Evolutionary conservation across 2,329 filamentous ascomycete species (phyloP).

Genomic region (Orbilia oligospora): DNA sequence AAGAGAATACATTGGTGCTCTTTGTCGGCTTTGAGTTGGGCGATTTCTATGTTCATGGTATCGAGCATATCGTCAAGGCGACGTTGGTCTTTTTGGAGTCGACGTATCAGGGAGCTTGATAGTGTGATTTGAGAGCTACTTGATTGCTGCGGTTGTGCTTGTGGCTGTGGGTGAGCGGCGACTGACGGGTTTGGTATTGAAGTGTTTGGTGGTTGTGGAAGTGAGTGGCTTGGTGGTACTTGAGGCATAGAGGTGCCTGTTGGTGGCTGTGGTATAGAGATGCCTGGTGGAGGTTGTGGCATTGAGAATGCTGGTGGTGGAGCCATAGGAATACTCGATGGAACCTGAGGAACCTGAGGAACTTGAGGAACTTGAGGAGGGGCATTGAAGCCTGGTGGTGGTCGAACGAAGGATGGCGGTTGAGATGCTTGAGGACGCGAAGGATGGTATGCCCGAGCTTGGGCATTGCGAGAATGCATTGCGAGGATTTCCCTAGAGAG

Average conservation of each 20-base stretch:
- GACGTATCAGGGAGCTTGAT: background rate
- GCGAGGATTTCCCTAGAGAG: background rate
- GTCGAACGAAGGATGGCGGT: background rate
- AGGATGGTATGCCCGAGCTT: background rate
- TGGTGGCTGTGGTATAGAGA: background rate
- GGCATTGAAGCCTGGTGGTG: background rate
- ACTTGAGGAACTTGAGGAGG: background rate
- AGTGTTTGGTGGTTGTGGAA: background rate
- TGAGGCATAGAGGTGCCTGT: background rate
- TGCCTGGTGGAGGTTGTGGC: background rate
- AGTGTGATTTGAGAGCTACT: background rate
- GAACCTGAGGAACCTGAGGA: background rate
- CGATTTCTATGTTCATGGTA: background rate
- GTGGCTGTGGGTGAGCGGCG: too few species aligned
- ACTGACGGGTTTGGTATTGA: background rate
- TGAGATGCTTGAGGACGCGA: background rate
- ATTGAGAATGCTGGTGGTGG: background rate
- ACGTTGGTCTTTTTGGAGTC: background rate
- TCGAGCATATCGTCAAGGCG: background rate
- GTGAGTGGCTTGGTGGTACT: background rate
- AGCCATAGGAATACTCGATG: background rate
- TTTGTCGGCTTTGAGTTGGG: background rate
- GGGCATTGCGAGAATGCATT: background rate
- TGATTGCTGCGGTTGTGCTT: too few species aligned
- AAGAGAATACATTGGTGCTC: conserved; percentile 20